A percentile compares a stretch with the other conserved stretches of the same genome.
These are phyloP conservation scores for Coemansia sp. DNA, from an alignment of 192 early-diverging fungal species.

Conservation along the genomic window DNA sequence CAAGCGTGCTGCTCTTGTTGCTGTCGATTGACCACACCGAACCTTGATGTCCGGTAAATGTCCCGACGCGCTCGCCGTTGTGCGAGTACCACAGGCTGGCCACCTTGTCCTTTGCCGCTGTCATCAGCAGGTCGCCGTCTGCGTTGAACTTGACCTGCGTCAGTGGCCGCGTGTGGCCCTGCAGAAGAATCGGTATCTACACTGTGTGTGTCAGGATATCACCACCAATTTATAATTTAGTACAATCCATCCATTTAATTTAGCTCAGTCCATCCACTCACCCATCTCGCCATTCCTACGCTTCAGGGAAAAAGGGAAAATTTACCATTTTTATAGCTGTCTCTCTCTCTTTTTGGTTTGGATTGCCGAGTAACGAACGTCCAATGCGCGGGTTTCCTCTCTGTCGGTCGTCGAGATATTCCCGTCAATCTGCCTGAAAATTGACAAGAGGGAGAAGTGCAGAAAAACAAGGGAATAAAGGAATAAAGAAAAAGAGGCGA, in stretches of 20 bases:
- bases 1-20: conserved; percentile 76
- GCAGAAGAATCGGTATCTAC: conserved; percentile 84
- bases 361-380: not conserved
- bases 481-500: conserved; percentile 1
- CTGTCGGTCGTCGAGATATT: not conserved
- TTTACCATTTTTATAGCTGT: conserved; percentile 4
- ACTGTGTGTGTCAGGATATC: not conserved
- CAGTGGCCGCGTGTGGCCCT: conserved; percentile 94
- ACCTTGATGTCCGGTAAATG: conserved; percentile 90
- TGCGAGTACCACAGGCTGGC: conserved; percentile 96
- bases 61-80: conserved; percentile 97
- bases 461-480: not conserved
- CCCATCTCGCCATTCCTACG: too few relatives aligned
- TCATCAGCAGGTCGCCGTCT: conserved; percentile 97
- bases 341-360: not conserved
- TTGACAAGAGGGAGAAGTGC: not conserved
- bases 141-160: conserved; percentile 98
- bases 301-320: not conserved
- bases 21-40: conserved; percentile 94
- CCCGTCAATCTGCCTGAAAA: conserved; percentile 1
- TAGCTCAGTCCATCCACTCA: not conserved
- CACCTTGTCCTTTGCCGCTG: conserved; percentile 91
- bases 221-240: too few relatives aligned
- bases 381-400: too few relatives aligned
- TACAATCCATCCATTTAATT: not conserved